These are phyloP conservation scores for Xylaria sp. DNA, from an alignment of 2,329 filamentous ascomycete genomes.

Conservation along the genomic window DNA sequence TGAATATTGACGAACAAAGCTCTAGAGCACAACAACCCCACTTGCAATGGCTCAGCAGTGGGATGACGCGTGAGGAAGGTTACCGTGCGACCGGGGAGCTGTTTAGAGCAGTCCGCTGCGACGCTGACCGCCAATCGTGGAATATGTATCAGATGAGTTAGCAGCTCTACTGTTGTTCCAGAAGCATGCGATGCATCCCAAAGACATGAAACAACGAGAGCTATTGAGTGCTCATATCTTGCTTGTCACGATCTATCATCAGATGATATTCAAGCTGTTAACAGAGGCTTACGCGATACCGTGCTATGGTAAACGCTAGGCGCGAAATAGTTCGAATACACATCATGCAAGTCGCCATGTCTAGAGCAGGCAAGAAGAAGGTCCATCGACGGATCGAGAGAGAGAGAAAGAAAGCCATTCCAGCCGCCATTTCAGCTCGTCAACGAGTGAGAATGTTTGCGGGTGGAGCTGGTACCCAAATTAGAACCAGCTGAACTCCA, in stretches of 20 bases:
- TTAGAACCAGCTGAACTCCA: constrained; percentile 30
- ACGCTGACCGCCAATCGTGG: background rate
- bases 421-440: constrained; percentile 27
- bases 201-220: constrained; percentile 11
- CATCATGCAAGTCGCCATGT: constrained; percentile 10
- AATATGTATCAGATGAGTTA: constrained; percentile 3
- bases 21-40: background rate
- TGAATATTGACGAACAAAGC: background rate
- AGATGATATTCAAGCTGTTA: background rate
- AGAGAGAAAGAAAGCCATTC: background rate
- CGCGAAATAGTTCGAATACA: background rate
- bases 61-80: constrained; percentile 10
- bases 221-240: constrained; percentile 13
- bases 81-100: constrained; percentile 18
- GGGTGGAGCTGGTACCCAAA: constrained; percentile 26
- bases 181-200: constrained; percentile 16
- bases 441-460: constrained; percentile 14
- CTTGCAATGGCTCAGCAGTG: background rate
- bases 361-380: constrained; percentile 11
- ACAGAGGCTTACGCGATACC: background rate
- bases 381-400: background rate
- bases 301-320: background rate
- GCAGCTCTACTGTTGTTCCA: constrained; percentile 6
- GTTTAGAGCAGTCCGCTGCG: constrained; percentile 9
- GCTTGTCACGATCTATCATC: constrained; percentile 15